A percentile compares a stretch with the other conserved stretches of the same genome.
Conservation (phyloP, 2,329 filamentous ascomycete species). For the Fusarium sp. region DNA sequence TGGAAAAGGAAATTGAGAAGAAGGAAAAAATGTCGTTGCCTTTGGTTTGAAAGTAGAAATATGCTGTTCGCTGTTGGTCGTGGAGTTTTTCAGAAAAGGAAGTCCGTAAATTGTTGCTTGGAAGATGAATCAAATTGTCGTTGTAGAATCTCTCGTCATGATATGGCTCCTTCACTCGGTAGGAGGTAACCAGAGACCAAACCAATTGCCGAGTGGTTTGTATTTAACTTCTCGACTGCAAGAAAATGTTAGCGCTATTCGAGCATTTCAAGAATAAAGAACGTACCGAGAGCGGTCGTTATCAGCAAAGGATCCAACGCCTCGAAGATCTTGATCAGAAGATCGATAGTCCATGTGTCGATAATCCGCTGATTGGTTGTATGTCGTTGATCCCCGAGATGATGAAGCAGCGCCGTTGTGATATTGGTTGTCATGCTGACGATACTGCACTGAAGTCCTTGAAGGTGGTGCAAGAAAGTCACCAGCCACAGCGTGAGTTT, state of each 20-base stretch:
- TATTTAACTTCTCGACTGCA: slow-evolving; percentile 42
- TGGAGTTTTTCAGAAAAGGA: not conserved
- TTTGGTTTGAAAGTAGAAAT: not conserved
- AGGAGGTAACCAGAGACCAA: slow-evolving; percentile 44
- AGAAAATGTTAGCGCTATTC: not conserved
- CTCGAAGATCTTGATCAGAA: slow-evolving; percentile 40
- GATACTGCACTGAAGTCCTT: slow-evolving; percentile 16
- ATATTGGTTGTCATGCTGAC: not conserved
- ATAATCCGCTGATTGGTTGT: slow-evolving; percentile 27
- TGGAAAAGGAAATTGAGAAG: not conserved
- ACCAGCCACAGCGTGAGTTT: slow-evolving; percentile 14
- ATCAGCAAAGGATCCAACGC: slow-evolving; percentile 41
- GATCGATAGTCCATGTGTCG: slow-evolving; percentile 18
- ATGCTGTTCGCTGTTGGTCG: not conserved
- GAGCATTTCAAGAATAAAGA: no score
- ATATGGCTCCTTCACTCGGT: slow-evolving; percentile 12
- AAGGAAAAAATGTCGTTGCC: not conserved
- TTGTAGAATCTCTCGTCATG: not conserved
- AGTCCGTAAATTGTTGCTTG: not conserved
- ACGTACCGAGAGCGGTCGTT: slow-evolving; percentile 33
- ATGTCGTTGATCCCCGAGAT: slow-evolving; percentile 22
- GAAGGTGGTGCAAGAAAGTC: slow-evolving; percentile 33
- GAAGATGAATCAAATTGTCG: not conserved
- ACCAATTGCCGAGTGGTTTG: slow-evolving; percentile 46
- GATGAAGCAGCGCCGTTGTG: slow-evolving; percentile 11